Conservation (phyloP, 2,329 filamentous ascomycete species). For the Aspergillus quadricinctus region DNA sequence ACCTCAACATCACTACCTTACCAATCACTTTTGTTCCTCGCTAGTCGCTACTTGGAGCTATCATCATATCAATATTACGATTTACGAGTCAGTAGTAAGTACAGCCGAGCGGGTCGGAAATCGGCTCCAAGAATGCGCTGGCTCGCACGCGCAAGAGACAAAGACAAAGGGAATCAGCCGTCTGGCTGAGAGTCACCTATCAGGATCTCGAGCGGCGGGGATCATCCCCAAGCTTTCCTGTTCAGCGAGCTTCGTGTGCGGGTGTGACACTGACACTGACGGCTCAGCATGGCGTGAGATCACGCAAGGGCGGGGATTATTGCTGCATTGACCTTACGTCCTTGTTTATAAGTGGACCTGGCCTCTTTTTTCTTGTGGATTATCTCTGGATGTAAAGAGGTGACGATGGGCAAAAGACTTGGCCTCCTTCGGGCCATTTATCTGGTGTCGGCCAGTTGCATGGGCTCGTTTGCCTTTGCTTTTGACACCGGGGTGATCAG, state of each 20-base stretch:
- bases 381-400: constrained; percentile 3
- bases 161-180: neutral
- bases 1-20: neutral
- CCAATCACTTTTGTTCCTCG: neutral
- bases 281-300: neutral
- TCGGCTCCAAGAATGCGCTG: neutral
- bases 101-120: no score
- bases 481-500: constrained; percentile 39
- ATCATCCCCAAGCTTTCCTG: neutral
- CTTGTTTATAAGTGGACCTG: neutral
- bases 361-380: neutral
- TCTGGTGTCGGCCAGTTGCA: constrained; percentile 34
- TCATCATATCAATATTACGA: neutral
- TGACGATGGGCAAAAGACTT: constrained; percentile 31
- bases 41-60: neutral
- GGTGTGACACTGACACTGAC: neutral
- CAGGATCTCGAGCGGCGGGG: neutral
- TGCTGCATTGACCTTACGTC: neutral
- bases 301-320: neutral
- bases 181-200: neutral
- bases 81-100: neutral
- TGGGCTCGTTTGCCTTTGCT: constrained; percentile 38
- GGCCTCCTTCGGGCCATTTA: constrained; percentile 34
- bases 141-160: neutral
- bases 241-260: neutral